phyloP scores from a whole-genome alignment of 495 filamentous ascomycete species.

The Annulohypoxylon maeteangense region DNA sequence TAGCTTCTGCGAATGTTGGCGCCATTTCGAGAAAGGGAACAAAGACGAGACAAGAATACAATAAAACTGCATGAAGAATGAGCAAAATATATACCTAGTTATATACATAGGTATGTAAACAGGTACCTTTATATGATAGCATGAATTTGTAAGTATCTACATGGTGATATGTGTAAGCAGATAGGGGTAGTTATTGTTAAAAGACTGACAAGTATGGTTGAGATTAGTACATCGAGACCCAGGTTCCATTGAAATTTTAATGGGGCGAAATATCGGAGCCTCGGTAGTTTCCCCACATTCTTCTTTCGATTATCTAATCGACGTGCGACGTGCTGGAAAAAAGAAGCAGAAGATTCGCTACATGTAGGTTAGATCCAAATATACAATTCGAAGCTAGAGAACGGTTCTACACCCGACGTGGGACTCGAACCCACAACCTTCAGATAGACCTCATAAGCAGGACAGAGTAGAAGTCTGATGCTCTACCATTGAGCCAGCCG shows the following conservation, averaged over 20 bases:
- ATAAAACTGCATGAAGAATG: neutral
- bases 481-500: neutral
- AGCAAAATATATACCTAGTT: neutral
- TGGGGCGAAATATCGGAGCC: constrained; percentile 2
- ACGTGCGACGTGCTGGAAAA: too few species aligned
- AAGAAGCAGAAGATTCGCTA: neutral
- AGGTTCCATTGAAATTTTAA: neutral
- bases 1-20: constrained; percentile 67
- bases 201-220: too few species aligned
- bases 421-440: neutral
- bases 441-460: neutral
- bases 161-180: neutral
- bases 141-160: too few species aligned
- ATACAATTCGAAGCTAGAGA: neutral
- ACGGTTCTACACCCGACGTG: neutral
- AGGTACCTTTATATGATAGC: neutral
- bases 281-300: neutral
- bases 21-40: constrained; percentile 26
- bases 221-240: neutral
- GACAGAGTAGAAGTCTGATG: neutral
- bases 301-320: too few species aligned
- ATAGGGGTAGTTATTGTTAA: too few species aligned
- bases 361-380: neutral
- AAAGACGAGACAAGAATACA: neutral
- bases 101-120: neutral